Conservation (phyloP, 495 filamentous ascomycete genomes). For the Penicillium pulvis region DNA sequence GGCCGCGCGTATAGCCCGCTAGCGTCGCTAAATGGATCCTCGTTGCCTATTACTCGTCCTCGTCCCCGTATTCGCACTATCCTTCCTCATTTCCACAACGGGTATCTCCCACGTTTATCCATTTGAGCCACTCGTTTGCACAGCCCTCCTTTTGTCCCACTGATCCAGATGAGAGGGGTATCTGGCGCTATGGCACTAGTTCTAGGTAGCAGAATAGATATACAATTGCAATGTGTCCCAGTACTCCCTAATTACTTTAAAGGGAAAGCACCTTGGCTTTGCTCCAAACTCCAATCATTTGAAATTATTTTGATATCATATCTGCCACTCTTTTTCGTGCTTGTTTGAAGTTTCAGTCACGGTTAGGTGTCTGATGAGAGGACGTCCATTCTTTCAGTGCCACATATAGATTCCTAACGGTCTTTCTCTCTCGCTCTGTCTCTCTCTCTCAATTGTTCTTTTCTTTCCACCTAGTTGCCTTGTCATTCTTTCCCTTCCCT, state of each 20-base stretch:
- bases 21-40: neutral
- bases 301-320: neutral
- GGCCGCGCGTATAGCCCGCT: neutral
- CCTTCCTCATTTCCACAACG: neutral
- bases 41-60: neutral
- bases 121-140: constrained; percentile 1
- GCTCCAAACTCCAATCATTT: neutral
- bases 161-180: constrained; percentile 7
- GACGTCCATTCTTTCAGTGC: neutral
- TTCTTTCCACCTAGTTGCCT: too few species aligned
- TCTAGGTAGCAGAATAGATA: constrained; percentile 16
- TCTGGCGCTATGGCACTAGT: constrained; percentile 9
- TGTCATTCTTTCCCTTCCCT: too few species aligned
- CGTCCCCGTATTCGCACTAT: neutral
- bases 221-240: neutral
- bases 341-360: neutral
- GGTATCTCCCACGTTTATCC: neutral
- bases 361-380: neutral
- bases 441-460: too few species aligned
- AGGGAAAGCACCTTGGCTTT: neutral
- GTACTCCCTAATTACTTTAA: neutral
- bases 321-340: neutral
- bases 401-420: neutral
- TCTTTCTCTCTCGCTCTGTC: neutral
- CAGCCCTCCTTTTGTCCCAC: constrained; percentile 16